Conservation (phyloP, 306 rosid species). For the Malus sieversii region DNA sequence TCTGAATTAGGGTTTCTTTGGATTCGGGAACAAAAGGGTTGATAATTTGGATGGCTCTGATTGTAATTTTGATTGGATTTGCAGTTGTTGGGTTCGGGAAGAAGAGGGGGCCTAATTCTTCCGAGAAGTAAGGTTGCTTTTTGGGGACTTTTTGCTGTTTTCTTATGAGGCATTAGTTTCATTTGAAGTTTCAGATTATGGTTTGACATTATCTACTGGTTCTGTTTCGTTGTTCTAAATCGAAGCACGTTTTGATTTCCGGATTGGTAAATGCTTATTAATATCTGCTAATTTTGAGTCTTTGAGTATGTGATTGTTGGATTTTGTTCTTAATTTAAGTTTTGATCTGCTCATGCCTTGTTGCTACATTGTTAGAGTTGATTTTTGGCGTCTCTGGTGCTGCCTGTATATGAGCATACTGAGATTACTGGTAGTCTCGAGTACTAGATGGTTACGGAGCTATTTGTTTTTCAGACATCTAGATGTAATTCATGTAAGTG, state of each 20-base stretch:
- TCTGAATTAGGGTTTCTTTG: background rate
- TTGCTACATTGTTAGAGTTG: background rate
- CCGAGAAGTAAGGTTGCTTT: slow-evolving; percentile 35
- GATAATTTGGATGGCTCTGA: background rate
- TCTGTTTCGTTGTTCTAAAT: background rate
- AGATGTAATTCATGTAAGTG: background rate
- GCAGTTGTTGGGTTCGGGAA: slow-evolving; percentile 51
- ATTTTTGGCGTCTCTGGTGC: background rate
- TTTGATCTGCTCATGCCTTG: background rate
- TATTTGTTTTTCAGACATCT: background rate
- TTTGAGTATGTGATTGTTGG: background rate
- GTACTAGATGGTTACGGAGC: background rate
- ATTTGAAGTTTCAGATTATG: background rate
- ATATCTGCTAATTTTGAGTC: background rate
- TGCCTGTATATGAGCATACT: background rate
- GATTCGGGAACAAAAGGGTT: background rate
- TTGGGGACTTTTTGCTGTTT: background rate
- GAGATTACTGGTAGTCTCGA: no score
- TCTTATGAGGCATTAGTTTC: background rate
- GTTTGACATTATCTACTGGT: background rate
- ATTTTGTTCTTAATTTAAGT: background rate
- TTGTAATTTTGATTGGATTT: background rate
- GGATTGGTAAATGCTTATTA: background rate
- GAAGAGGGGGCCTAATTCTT: slow-evolving; percentile 60
- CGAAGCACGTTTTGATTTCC: background rate